These are phyloP conservation scores for Calonectria crousiana DNA, from an alignment of 2,329 filamentous ascomycete genomes.

Conservation along the genomic window DNA sequence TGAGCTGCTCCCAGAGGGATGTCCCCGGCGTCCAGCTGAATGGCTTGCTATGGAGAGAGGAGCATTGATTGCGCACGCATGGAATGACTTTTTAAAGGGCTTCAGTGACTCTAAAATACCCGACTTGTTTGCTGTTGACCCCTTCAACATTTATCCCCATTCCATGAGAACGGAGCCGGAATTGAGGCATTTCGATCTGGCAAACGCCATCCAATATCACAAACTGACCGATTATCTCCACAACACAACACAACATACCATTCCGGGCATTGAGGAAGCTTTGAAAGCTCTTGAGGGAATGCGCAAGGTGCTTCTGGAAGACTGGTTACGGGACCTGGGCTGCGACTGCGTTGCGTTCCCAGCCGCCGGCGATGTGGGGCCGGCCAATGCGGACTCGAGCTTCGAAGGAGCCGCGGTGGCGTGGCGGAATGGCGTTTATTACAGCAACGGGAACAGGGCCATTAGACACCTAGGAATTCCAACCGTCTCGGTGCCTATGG, in stretches of 20 bases:
- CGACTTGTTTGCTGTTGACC: constrained; percentile 55
- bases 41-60: constrained; percentile 50
- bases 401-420: constrained; percentile 28
- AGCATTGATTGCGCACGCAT: constrained; percentile 31
- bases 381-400: constrained; percentile 59
- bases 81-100: constrained; percentile 30
- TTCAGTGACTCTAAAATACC: constrained; percentile 8
- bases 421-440: constrained; percentile 60
- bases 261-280: constrained; percentile 56
- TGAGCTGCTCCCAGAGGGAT: constrained; percentile 50
- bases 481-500: constrained; percentile 66
- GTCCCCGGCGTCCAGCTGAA: constrained; percentile 47
- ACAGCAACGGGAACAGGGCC: constrained; percentile 65
- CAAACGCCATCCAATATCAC: constrained; percentile 26
- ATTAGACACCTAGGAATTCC: constrained; percentile 67
- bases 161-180: constrained; percentile 24
- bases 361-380: constrained; percentile 62
- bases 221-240: background rate
- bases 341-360: constrained; percentile 64
- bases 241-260: constrained; percentile 52
- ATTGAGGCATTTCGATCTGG: constrained; percentile 1
- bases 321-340: constrained; percentile 58
- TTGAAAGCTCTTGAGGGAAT: constrained; percentile 39
- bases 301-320: constrained; percentile 59
- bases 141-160: constrained; percentile 42